Conservation (phyloP, 306 rosid species). For the Ormosia emarginata region DNA sequence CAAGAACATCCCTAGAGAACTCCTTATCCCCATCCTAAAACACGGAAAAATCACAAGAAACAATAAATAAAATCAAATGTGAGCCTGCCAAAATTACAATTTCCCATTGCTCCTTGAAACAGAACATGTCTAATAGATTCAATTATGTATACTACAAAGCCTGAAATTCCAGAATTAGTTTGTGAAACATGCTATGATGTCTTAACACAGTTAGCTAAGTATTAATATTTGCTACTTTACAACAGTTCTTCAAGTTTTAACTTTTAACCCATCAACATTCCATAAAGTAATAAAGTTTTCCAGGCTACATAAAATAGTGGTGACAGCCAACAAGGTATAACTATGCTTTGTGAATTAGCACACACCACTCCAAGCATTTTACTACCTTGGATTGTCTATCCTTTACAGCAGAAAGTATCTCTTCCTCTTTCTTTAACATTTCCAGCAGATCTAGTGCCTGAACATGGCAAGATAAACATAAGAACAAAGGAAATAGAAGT, state of each 20-base stretch:
- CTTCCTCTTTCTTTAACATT: slow-evolving; percentile 89
- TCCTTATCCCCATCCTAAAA: slow-evolving; percentile 70
- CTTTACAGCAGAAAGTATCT: slow-evolving; percentile 75
- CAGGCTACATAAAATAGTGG: background rate
- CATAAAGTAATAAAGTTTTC: background rate
- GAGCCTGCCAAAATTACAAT: background rate
- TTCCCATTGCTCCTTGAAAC: slow-evolving; percentile 10
- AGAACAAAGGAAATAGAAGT: slow-evolving; percentile 13
- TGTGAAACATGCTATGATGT: background rate
- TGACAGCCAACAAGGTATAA: background rate
- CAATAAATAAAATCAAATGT: background rate
- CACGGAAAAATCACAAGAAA: slow-evolving; percentile 14
- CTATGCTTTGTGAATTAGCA: background rate
- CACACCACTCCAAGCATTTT: slow-evolving; percentile 12
- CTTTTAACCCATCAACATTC: background rate
- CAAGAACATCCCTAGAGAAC: slow-evolving; percentile 68
- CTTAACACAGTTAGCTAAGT: background rate
- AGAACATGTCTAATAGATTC: background rate
- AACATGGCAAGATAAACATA: slow-evolving; percentile 17
- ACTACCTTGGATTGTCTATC: slow-evolving; percentile 74
- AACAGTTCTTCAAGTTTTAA: background rate
- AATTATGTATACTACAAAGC: background rate
- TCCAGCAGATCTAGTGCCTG: slow-evolving; percentile 84
- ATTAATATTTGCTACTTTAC: background rate
- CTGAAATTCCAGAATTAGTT: slow-evolving; percentile 7